Evolutionary conservation across 2,329 filamentous ascomycete species (phyloP).

Genomic region (Teratosphaeria epicoccoides): DNA sequence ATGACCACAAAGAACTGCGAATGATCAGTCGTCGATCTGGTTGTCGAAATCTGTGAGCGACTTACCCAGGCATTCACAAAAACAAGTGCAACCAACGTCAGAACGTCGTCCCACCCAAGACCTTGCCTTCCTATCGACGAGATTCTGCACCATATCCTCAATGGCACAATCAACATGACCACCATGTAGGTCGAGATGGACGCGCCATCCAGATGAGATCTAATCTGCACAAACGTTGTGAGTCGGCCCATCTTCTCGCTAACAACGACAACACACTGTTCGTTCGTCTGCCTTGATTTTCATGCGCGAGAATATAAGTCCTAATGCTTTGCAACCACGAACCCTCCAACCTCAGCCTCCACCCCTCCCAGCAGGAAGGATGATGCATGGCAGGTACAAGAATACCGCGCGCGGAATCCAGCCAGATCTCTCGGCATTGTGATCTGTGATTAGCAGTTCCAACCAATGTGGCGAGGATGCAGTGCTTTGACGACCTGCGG

Average conservation of each 20-base stretch:
- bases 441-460: too few relatives aligned
- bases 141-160: constrained; percentile 8
- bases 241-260: neutral
- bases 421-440: too few relatives aligned
- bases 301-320: too few relatives aligned
- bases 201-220: constrained; percentile 3
- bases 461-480: too few relatives aligned
- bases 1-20: constrained; percentile 7
- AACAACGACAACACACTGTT: neutral
- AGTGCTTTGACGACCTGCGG: too few relatives aligned
- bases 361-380: too few relatives aligned
- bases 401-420: too few relatives aligned
- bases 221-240: neutral
- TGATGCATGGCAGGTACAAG: too few relatives aligned
- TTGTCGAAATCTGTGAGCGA: neutral
- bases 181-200: constrained; percentile 7
- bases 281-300: too few relatives aligned
- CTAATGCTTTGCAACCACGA: too few relatives aligned
- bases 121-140: constrained; percentile 2
- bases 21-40: neutral
- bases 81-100: constrained; percentile 2
- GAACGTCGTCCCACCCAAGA: constrained; percentile 7
- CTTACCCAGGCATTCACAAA: constrained; percentile 2
- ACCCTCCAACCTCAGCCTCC: too few relatives aligned
- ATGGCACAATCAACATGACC: constrained; percentile 7